These are phyloP conservation scores for Trichocomaceae sp. DNA, from an alignment of 2,329 filamentous ascomycete genomes.

Conservation along the genomic window DNA sequence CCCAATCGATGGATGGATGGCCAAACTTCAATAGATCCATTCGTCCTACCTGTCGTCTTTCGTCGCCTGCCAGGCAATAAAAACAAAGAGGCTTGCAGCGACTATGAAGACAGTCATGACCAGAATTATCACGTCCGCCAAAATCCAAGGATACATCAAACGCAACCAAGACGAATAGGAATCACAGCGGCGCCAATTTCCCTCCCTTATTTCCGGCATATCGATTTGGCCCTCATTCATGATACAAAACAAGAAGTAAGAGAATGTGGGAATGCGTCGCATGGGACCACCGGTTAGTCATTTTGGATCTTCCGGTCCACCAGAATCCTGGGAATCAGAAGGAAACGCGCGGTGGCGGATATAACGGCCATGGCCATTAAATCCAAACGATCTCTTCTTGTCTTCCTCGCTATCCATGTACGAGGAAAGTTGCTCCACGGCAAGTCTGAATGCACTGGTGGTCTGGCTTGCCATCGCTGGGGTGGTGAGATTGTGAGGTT, in stretches of 20 bases:
- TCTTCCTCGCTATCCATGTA: background rate
- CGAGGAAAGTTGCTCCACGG: background rate
- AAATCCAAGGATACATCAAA: background rate
- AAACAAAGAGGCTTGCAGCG: background rate
- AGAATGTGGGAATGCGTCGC: background rate
- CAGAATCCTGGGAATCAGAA: background rate
- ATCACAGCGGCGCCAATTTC: background rate
- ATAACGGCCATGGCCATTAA: background rate
- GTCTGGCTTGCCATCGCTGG: background rate
- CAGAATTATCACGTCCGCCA: background rate
- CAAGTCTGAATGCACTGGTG: background rate
- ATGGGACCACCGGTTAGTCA: background rate
- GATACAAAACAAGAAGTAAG: background rate
- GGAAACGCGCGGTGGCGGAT: background rate
- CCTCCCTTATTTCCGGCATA: background rate
- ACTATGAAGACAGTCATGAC: background rate
- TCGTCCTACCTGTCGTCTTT: background rate
- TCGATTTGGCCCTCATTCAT: background rate
- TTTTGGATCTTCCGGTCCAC: background rate
- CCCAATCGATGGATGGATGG: background rate
- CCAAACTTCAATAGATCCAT: background rate
- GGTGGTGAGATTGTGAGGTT: background rate
- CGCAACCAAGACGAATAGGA: background rate
- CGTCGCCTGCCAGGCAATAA: background rate
- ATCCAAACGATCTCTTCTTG: slow-evolving; percentile 3